Evolutionary conservation across 306 rosid genomes (phyloP), one percentile per base, ranked within the genome.

Genomic region (Acacia confusa): DNA sequence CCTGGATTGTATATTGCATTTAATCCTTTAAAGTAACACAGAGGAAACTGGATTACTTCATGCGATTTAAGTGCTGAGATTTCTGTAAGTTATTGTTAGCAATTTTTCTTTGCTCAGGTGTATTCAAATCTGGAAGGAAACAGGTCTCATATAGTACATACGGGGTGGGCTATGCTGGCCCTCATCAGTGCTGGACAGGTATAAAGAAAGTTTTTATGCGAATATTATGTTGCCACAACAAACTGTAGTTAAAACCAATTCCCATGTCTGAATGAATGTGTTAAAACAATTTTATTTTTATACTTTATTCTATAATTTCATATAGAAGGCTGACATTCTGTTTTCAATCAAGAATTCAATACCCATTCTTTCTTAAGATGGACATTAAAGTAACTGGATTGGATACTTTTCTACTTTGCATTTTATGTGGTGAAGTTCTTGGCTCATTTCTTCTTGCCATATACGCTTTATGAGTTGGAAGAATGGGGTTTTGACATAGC

Each of bases 151-250:
- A 86, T 83, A 30, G 98, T 94, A 41, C 90, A 88, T 69, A 94
- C 97, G 10, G 95, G 87, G 69, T 94, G 97, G 97, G 97, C 98
- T 53, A 68, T 92, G 90, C 70, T 87, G 82, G 86, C 94, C 78
- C 97, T 94, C 53, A 87, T 94, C 47, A 94, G 77, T 77, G 98
- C 94, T 60, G 92, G 87, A 55, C 98, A 92, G 95, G 98, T 92
- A 88, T 60, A 19, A 41, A 82, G 70, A 71, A 74, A 76, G 43
- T 60, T 77, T 78, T 84, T 72, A 55, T 50, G 25, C 43, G 40
- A 66, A 27, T 81, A 76, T 50, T 22, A 64, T 75, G 55, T 48
- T 73, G 28, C 72, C 72, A 48, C 57, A 71, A 48, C 74, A 30
- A 19, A 36, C 24, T 28, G 1, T 67, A 19, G 47, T 2, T 34